Evolutionary conservation across 305 asterid genomes (phyloP).

Genomic region (Rubia peregrina): DNA sequence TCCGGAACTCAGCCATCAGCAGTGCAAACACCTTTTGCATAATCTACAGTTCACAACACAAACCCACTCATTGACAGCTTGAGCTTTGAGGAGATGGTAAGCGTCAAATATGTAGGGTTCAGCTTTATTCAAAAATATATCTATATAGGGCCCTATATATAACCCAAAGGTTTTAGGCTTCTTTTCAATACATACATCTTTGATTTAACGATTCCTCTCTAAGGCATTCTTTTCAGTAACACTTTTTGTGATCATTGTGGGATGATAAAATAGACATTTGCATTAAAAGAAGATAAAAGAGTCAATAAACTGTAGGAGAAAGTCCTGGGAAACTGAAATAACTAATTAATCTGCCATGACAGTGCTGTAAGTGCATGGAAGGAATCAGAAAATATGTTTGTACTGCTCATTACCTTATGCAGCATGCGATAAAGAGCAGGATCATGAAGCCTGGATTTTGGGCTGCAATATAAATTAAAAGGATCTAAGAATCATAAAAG

Average conservation of each 20-base stretch:
- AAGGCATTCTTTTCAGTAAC: constrained; percentile 9
- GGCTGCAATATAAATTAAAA: constrained; percentile 50
- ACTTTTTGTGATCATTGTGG: background rate
- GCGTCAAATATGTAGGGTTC: background rate
- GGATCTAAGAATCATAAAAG: constrained; percentile 13
- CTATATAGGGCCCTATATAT: no score
- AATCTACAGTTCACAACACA: constrained; percentile 38
- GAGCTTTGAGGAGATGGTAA: background rate
- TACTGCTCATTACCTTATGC: constrained; percentile 56
- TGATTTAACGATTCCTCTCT: constrained; percentile 11
- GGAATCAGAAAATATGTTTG: background rate
- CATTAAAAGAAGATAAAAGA: background rate
- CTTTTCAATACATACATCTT: constrained; percentile 2
- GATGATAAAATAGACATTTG: background rate
- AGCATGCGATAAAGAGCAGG: constrained; percentile 96
- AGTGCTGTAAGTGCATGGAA: background rate
- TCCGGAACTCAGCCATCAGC: constrained; percentile 90
- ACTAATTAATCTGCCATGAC: background rate
- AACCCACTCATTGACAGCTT: background rate
- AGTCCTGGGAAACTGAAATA: background rate
- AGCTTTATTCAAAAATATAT: background rate
- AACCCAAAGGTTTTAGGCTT: background rate
- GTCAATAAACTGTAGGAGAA: background rate
- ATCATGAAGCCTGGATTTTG: constrained; percentile 88
- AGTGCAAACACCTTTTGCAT: constrained; percentile 93